phyloP scores from a whole-genome alignment of 495 filamentous ascomycete species.

The Annulohypoxylon stygium region DNA sequence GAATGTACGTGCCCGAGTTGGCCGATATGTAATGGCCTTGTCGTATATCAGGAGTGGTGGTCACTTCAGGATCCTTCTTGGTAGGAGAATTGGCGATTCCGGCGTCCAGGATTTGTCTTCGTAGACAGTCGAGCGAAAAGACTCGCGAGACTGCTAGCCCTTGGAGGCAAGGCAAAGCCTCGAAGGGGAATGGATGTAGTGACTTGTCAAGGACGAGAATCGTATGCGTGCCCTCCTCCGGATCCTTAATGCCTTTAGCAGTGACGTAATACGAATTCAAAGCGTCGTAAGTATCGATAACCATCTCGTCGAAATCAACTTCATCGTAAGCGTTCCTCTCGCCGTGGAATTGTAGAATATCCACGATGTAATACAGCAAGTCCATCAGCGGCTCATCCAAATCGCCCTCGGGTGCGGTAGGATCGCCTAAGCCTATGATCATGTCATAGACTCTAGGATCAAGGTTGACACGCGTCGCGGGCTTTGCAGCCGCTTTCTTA shows the following conservation, averaged over 20 bases:
- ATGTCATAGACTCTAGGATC: slow-evolving; percentile 85
- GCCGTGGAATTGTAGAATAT: slow-evolving; percentile 96
- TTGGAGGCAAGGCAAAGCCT: slow-evolving; percentile 88
- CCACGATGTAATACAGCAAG: slow-evolving; percentile 93
- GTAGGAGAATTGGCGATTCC: slow-evolving; percentile 10
- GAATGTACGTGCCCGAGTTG: slow-evolving; percentile 79
- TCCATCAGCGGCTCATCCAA: slow-evolving; percentile 89
- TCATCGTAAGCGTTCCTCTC: slow-evolving; percentile 98
- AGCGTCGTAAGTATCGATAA: slow-evolving; percentile 84
- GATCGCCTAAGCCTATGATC: slow-evolving; percentile 86
- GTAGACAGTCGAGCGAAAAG: slow-evolving; percentile 83
- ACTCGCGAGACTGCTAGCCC: slow-evolving; percentile 85
- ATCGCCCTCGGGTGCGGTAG: slow-evolving; percentile 72
- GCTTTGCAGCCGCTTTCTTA: slow-evolving; percentile 60
- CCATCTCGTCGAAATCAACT: slow-evolving; percentile 93
- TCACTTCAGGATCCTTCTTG: slow-evolving; percentile 28
- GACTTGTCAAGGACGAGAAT: slow-evolving; percentile 94
- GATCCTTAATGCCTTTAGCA: slow-evolving; percentile 50
- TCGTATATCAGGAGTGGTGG: slow-evolving; percentile 11
- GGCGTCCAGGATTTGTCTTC: slow-evolving; percentile 62
- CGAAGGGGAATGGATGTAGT: slow-evolving; percentile 93
- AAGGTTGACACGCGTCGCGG: slow-evolving; percentile 68
- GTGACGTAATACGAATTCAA: slow-evolving; percentile 80
- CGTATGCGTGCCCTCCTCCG: slow-evolving; percentile 72
- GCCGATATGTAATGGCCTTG: slow-evolving; percentile 69